These are phyloP conservation scores for Phytophthora tubulina DNA, from an alignment of 352 stramenopile genomes.

Conservation along the genomic window DNA sequence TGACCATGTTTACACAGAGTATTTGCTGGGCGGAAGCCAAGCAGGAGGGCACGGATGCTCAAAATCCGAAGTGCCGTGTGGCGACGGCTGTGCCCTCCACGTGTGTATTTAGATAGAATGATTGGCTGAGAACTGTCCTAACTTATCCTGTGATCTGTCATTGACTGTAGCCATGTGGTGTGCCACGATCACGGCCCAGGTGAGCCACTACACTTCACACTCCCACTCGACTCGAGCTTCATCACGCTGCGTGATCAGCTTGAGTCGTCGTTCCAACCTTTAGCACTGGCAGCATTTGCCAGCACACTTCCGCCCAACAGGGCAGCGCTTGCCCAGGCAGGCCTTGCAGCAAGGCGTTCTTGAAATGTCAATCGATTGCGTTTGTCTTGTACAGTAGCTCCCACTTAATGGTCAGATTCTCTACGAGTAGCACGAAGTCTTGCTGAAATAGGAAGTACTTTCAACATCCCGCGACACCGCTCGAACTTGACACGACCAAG, in stretches of 20 bases:
- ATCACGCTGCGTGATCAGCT: background rate
- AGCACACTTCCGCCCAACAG: background rate
- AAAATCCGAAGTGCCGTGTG: too few species aligned
- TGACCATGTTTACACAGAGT: too few species aligned
- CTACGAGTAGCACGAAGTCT: background rate
- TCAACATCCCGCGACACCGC: background rate
- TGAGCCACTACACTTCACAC: too few species aligned
- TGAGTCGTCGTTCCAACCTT: background rate
- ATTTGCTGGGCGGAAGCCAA: too few species aligned
- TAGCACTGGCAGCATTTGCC: background rate
- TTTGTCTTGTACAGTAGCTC: background rate
- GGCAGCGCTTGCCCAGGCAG: background rate
- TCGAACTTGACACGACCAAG: background rate
- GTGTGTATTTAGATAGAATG: too few species aligned
- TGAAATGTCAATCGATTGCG: background rate
- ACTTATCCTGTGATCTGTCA: too few species aligned
- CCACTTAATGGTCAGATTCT: background rate
- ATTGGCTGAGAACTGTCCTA: too few species aligned
- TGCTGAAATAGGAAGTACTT: background rate
- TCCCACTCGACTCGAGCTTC: background rate
- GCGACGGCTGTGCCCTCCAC: too few species aligned
- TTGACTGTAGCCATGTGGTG: too few species aligned
- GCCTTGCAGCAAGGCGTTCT: background rate
- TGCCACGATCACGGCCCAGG: too few species aligned
- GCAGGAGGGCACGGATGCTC: too few species aligned